Conservation (phyloP, 805 yeast genomes). For the Candida boleticola region DNA sequence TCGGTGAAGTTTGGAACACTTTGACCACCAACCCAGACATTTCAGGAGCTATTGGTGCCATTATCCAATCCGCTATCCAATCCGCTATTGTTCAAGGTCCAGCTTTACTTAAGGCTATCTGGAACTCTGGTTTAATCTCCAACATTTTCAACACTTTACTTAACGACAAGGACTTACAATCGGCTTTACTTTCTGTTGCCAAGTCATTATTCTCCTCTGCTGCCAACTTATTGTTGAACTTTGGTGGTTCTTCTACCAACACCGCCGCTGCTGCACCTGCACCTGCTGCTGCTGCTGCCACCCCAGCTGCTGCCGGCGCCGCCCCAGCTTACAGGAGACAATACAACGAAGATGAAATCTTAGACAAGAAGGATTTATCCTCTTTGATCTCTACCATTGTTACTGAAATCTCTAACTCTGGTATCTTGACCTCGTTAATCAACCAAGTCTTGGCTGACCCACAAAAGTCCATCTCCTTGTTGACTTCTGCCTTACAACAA, state of each 20-base stretch:
- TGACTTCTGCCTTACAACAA: slow-evolving; percentile 30
- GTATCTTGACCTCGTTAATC: slow-evolving; percentile 28
- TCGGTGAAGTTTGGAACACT: slow-evolving; percentile 32
- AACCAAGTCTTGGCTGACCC: slow-evolving; percentile 39
- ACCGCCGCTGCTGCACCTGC: slow-evolving; percentile 15
- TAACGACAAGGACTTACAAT: slow-evolving; percentile 32
- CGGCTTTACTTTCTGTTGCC: slow-evolving; percentile 32
- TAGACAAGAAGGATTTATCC: slow-evolving; percentile 36
- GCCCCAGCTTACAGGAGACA: slow-evolving; percentile 9
- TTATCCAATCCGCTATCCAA: slow-evolving; percentile 30
- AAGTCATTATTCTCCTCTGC: slow-evolving; percentile 33
- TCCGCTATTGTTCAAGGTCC: slow-evolving; percentile 40
- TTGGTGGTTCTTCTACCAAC: slow-evolving; percentile 10
- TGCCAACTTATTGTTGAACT: slow-evolving; percentile 20
- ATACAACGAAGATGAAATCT: slow-evolving; percentile 18
- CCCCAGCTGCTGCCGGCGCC: slow-evolving; percentile 6
- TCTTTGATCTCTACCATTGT: slow-evolving; percentile 26
- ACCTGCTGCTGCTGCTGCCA: slow-evolving; percentile 10
- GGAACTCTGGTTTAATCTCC: slow-evolving; percentile 39
- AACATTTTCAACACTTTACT: slow-evolving; percentile 28
- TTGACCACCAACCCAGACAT: slow-evolving; percentile 33
- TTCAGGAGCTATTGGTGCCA: slow-evolving; percentile 20
- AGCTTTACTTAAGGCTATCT: slow-evolving; percentile 38
- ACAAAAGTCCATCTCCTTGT: slow-evolving; percentile 27
- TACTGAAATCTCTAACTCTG: slow-evolving; percentile 31